Conservation (phyloP, 768 basidiomycete genomes). For the Podaxis pistillaris region DNA sequence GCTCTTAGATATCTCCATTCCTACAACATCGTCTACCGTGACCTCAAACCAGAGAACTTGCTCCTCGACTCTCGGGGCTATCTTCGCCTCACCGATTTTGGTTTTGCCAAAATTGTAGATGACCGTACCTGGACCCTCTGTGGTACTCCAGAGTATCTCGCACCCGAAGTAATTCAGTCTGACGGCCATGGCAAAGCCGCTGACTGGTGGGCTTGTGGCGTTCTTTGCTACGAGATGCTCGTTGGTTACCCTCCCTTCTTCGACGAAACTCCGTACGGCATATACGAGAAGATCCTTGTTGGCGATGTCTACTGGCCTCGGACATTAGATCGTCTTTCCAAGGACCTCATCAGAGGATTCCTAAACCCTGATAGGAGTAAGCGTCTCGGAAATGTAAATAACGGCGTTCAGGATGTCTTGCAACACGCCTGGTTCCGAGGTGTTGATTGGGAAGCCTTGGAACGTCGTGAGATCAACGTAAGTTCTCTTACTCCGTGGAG, state of each 20-base stretch:
- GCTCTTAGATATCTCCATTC: constrained; percentile 94
- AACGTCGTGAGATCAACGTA: constrained; percentile 83
- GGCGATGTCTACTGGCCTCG: constrained; percentile 90
- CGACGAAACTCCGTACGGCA: constrained; percentile 96
- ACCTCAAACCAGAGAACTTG: constrained; percentile 99
- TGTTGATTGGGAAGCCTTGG: constrained; percentile 88
- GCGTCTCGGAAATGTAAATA: constrained; percentile 89
- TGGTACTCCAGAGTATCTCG: constrained; percentile 94
- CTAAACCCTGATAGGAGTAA: constrained; percentile 90
- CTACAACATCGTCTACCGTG: constrained; percentile 97
- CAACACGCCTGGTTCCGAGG: constrained; percentile 95
- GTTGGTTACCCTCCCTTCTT: constrained; percentile 99
- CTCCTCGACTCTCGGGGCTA: constrained; percentile 92
- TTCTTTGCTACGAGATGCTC: constrained; percentile 97
- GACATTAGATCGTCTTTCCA: constrained; percentile 85
- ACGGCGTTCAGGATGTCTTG: constrained; percentile 88
- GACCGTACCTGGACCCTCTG: constrained; percentile 98
- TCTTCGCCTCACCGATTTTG: constrained; percentile 94
- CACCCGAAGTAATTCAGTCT: constrained; percentile 96
- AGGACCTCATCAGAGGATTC: constrained; percentile 84
- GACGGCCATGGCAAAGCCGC: constrained; percentile 98
- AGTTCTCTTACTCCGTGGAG: constrained; percentile 22
- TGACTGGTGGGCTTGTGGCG: constrained; percentile 99
- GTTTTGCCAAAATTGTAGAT: constrained; percentile 96
- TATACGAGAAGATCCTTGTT: constrained; percentile 95